A percentile compares a stretch with the other conserved stretches of the same genome.
Conservation (phyloP, 2,329 filamentous ascomycete species). For the Neofusicoccum sp. region DNA sequence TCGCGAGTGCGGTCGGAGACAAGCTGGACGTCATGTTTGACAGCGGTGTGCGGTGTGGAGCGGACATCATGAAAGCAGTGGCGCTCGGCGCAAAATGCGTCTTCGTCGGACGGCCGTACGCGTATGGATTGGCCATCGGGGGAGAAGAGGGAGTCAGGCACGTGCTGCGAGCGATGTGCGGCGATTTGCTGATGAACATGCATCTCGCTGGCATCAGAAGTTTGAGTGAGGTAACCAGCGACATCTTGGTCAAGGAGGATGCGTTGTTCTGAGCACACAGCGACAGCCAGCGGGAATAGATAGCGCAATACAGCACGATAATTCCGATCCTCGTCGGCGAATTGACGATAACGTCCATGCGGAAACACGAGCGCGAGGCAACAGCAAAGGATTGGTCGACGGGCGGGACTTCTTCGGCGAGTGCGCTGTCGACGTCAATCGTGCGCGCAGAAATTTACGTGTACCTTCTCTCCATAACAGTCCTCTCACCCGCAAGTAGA, state of each 20-base stretch:
- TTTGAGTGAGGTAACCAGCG: constrained; percentile 24
- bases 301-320: not conserved
- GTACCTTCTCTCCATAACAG: not conserved
- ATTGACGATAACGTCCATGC: not conserved
- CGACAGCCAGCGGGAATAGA: too few relatives aligned
- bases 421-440: not conserved
- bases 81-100: constrained; percentile 52
- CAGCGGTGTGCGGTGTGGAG: constrained; percentile 56
- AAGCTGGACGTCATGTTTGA: constrained; percentile 62
- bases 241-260: constrained; percentile 25
- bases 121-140: constrained; percentile 34
- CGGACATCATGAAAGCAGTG: constrained; percentile 58
- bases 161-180: constrained; percentile 27
- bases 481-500: too few relatives aligned
- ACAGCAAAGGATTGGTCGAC: not conserved
- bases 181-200: constrained; percentile 26
- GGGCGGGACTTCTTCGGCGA: not conserved
- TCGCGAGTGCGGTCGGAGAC: constrained; percentile 39
- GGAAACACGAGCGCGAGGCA: not conserved
- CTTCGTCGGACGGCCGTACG: constrained; percentile 44
- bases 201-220: constrained; percentile 28
- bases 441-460: not conserved
- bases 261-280: constrained; percentile 22
- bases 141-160: constrained; percentile 39
- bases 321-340: not conserved